These are phyloP conservation scores for Eleusine indica DNA, from an alignment of 176 grass and related monocot species.

Conservation along the genomic window DNA sequence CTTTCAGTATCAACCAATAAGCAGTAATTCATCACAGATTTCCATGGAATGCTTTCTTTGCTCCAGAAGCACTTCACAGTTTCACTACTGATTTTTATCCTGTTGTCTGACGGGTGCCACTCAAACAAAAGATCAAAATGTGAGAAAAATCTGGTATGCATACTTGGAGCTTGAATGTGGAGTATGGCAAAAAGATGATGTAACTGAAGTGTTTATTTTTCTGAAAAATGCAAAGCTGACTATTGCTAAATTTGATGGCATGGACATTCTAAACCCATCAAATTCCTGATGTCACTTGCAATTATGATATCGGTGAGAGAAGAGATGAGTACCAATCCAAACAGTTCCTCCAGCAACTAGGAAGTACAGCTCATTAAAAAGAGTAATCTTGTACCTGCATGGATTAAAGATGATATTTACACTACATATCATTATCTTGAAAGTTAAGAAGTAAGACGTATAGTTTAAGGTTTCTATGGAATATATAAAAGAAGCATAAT, in stretches of 20 bases:
- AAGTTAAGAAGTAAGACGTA: conserved; percentile 21
- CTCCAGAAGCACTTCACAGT: conserved; percentile 22
- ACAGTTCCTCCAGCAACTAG: conserved; percentile 93
- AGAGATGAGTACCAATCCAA: conserved; percentile 83
- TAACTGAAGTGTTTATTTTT: not conserved
- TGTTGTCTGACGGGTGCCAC: not conserved
- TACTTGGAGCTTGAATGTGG: not conserved
- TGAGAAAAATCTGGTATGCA: not conserved
- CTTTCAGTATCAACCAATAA: not conserved
- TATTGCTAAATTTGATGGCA: not conserved
- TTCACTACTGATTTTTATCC: not conserved
- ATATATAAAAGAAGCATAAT: conserved; percentile 7
- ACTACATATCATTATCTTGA: conserved; percentile 21
- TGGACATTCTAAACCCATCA: conserved; percentile 18
- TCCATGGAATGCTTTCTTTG: not conserved
- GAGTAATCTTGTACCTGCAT: conserved; percentile 95
- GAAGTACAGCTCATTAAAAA: conserved; percentile 97
- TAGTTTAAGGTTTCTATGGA: conserved; percentile 4
- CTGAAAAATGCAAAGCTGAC: not conserved
- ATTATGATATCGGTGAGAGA: not conserved
- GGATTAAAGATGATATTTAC: conserved; percentile 38
- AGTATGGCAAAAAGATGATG: not conserved
- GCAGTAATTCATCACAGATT: not conserved
- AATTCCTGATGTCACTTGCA: not conserved
- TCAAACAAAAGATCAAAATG: not conserved